These are phyloP conservation scores for Ophiocordyceps unilateralis DNA, from an alignment of 2,329 filamentous ascomycete genomes.

Conservation along the genomic window DNA sequence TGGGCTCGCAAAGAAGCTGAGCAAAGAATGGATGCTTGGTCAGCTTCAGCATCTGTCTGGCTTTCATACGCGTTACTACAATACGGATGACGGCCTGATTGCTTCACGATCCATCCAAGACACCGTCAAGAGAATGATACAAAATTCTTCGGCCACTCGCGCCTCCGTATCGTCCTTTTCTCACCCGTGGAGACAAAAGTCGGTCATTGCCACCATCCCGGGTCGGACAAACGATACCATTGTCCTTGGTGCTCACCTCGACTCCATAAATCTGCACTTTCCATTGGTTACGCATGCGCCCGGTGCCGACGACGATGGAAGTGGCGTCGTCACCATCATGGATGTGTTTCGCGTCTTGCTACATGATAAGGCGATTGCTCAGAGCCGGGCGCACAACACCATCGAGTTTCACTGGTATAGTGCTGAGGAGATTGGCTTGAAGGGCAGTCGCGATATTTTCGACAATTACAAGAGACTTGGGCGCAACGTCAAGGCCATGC, in stretches of 20 bases:
- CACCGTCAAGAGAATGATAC: slow-evolving; percentile 38
- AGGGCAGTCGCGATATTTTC: slow-evolving; percentile 85
- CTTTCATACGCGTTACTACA: slow-evolving; percentile 73
- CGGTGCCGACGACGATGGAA: slow-evolving; percentile 90
- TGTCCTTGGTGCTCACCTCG: slow-evolving; percentile 82
- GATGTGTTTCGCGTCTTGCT: slow-evolving; percentile 76
- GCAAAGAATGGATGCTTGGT: not conserved
- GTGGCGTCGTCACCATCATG: slow-evolving; percentile 83
- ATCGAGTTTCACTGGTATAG: slow-evolving; percentile 96
- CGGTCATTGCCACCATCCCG: slow-evolving; percentile 80
- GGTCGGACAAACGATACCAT: slow-evolving; percentile 72
- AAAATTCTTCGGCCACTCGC: slow-evolving; percentile 8
- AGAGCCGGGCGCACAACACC: slow-evolving; percentile 63
- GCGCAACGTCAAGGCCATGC: slow-evolving; percentile 80
- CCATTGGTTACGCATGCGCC: slow-evolving; percentile 72
- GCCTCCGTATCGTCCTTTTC: slow-evolving; percentile 58
- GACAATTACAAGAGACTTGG: slow-evolving; percentile 54
- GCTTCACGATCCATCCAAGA: slow-evolving; percentile 72
- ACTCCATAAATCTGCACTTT: slow-evolving; percentile 85
- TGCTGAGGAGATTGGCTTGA: slow-evolving; percentile 72
- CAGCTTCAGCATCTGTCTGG: slow-evolving; percentile 47
- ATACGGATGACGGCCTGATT: slow-evolving; percentile 59
- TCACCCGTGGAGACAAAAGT: slow-evolving; percentile 79
- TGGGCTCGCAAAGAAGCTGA: not conserved
- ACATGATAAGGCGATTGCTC: slow-evolving; percentile 48